phyloP scores from a whole-genome alignment of 768 basidiomycete genomes.

The Suillus bovinus region DNA sequence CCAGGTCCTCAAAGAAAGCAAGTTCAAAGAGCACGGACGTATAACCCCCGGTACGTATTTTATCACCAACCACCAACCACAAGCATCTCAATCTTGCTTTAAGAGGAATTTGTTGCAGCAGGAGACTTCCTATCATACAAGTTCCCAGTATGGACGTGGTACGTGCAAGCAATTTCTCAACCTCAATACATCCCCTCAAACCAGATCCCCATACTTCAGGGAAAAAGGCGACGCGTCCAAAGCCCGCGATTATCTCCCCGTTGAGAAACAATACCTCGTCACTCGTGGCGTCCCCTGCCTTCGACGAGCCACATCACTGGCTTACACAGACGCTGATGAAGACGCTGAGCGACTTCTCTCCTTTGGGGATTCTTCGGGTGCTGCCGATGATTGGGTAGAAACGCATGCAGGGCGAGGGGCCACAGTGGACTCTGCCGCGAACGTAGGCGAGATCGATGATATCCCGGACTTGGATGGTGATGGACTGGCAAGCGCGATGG shows the following conservation, averaged over 20 bases:
- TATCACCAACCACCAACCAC: conserved; percentile 1
- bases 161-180: conserved; percentile 27
- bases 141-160: conserved; percentile 99
- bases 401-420: conserved; percentile 84
- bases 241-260: conserved; percentile 88
- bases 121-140: conserved; percentile 98
- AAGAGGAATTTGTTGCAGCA: conserved; percentile 97
- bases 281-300: conserved; percentile 97
- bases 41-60: conserved; percentile 80
- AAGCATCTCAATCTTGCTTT: conserved; percentile 9
- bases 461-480: conserved; percentile 82
- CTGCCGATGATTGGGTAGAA: conserved; percentile 95
- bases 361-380: conserved; percentile 66
- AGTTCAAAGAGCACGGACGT: conserved; percentile 98
- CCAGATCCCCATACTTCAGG: conserved; percentile 46
- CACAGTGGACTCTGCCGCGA: conserved; percentile 50
- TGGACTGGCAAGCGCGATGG: conserved; percentile 45
- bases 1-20: conserved; percentile 95
- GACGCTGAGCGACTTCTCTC: conserved; percentile 91
- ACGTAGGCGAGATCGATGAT: conserved; percentile 73
- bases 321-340: conserved; percentile 95
- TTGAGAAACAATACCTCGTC: conserved; percentile 95
- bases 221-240: conserved; percentile 89
- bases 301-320: conserved; percentile 86
- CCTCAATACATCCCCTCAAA: conserved; percentile 7